Conservation (phyloP, 2,329 filamentous ascomycete genomes). For the Didymella lethalis region DNA sequence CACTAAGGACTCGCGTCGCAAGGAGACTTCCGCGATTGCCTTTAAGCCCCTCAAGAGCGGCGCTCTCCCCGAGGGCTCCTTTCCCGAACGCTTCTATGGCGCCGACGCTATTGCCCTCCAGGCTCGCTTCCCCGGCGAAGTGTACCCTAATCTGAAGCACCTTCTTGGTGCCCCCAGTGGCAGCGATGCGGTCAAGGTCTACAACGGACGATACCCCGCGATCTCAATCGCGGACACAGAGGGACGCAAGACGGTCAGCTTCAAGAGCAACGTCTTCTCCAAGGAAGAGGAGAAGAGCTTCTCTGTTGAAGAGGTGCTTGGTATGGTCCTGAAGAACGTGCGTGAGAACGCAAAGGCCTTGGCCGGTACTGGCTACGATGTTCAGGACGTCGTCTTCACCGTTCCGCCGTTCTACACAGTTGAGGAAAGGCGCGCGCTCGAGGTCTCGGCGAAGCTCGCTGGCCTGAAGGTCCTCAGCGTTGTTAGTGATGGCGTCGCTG, state of each 20-base stretch:
- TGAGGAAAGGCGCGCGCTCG: constrained; percentile 87
- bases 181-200: constrained; percentile 70
- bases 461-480: constrained; percentile 85
- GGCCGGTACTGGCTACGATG: constrained; percentile 75
- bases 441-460: constrained; percentile 84
- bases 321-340: constrained; percentile 95
- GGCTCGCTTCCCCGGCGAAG: constrained; percentile 87
- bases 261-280: constrained; percentile 79
- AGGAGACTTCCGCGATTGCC: constrained; percentile 88
- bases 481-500: constrained; percentile 88
- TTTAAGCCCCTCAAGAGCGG: constrained; percentile 85
- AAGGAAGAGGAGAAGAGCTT: constrained; percentile 67
- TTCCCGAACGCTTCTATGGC: constrained; percentile 90
- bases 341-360: constrained; percentile 85
- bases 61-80: constrained; percentile 64
- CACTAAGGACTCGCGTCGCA: constrained; percentile 96
- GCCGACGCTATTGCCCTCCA: constrained; percentile 88
- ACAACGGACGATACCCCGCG: constrained; percentile 78
- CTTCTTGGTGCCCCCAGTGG: constrained; percentile 76
- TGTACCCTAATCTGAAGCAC: constrained; percentile 92
- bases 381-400: constrained; percentile 87
- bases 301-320: constrained; percentile 89
- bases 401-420: constrained; percentile 88
- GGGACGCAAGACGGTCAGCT: constrained; percentile 72
- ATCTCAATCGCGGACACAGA: constrained; percentile 70